Evolutionary conservation across 73 alveolate genomes (phyloP).

Genomic region (Tetrahymena thermophila): DNA sequence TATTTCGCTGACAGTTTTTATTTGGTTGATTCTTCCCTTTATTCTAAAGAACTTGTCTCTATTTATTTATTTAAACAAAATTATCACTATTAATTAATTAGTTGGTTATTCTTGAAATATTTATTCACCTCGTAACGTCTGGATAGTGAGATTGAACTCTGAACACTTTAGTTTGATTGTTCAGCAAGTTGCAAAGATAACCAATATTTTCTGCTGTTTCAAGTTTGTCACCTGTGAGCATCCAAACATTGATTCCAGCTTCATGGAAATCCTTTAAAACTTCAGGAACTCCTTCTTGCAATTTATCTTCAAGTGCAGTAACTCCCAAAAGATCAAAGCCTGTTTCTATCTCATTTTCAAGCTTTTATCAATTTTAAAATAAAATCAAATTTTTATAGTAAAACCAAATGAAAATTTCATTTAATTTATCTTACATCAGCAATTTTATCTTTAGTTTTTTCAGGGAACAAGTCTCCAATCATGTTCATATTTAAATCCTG

Average conservation of each 20-base stretch:
- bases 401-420: background rate
- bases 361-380: background rate
- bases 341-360: conserved; percentile 60
- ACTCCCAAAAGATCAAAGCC: conserved; percentile 77
- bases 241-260: conserved; percentile 94
- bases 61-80: background rate
- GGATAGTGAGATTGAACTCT: conserved; percentile 45
- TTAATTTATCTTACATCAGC: conserved; percentile 24
- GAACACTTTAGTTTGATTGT: conserved; percentile 62
- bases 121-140: background rate
- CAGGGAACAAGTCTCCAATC: background rate
- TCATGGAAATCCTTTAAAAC: conserved; percentile 71
- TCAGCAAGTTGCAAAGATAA: conserved; percentile 70
- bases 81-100: background rate
- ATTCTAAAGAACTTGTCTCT: background rate
- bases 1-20: background rate
- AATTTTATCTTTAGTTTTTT: conserved; percentile 37
- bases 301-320: conserved; percentile 91
- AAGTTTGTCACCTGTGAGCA: conserved; percentile 95
- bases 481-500: conserved; percentile 31
- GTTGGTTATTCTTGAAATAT: background rate
- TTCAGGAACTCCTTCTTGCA: conserved; percentile 86
- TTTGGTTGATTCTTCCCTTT: background rate
- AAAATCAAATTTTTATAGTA: background rate
- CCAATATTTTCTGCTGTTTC: conserved; percentile 97